Conservation (phyloP, 257 asterid species). For the Phtheirospermum japonicum region DNA sequence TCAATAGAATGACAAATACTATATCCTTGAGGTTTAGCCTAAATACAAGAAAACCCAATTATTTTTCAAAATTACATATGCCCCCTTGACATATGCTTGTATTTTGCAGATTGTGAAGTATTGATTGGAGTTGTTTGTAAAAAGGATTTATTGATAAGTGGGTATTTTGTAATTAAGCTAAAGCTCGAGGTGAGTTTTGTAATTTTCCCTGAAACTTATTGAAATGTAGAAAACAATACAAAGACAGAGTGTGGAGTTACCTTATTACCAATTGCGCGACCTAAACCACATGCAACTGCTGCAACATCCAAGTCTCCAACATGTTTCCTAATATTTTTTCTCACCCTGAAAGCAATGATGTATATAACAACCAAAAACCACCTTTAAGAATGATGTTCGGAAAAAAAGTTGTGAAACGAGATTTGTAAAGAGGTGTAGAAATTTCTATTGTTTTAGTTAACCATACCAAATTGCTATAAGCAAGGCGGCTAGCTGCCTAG, state of each 20-base stretch:
- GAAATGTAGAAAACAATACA: not conserved
- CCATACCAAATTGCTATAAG: conserved; percentile 78
- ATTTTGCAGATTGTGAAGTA: no score
- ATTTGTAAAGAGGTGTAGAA: not conserved
- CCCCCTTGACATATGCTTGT: no score
- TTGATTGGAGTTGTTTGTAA: no score
- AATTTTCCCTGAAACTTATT: no score
- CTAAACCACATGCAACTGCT: conserved; percentile 95
- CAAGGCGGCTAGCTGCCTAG: conserved; percentile 88
- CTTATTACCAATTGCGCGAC: conserved; percentile 98
- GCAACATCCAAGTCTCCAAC: conserved; percentile 91
- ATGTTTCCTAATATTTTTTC: conserved; percentile 63
- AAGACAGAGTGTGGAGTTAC: conserved; percentile 30
- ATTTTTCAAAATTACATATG: no score
- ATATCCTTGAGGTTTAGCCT: no score
- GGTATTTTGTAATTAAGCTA: no score
- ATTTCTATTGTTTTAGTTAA: not conserved
- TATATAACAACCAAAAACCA: conserved; percentile 3
- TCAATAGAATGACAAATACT: no score
- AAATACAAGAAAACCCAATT: no score
- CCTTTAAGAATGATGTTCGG: conserved; percentile 14
- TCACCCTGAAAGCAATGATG: conserved; percentile 58
- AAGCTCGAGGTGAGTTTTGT: no score
- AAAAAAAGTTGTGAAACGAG: not conserved
- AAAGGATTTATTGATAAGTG: no score